Percentiles rank a stretch among this genome's conserved stretches.
Evolutionary conservation across 129 eudicot species (phyloP).

Genomic region (Saposhnikovia divaricata): DNA sequence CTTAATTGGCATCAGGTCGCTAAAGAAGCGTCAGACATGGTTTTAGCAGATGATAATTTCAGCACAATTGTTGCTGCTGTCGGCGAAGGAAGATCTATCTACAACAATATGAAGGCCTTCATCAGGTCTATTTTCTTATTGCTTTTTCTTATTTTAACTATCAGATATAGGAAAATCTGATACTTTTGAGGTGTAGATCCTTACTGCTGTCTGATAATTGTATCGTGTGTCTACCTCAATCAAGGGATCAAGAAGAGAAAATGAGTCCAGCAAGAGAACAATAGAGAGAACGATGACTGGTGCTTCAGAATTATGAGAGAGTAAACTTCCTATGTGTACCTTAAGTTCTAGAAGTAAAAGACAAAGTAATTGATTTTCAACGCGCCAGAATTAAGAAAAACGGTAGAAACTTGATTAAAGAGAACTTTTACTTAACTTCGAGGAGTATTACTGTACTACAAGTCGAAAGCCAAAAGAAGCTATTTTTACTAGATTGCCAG

Average conservation of each 20-base stretch:
- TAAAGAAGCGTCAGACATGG: slow-evolving; percentile 92
- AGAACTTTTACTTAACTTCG: not conserved
- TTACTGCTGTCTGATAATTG: not conserved
- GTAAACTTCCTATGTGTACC: not conserved
- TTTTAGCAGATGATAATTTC: slow-evolving; percentile 85
- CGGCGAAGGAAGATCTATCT: slow-evolving; percentile 84
- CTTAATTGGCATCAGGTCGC: slow-evolving; percentile 48
- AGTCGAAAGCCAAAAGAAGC: not conserved
- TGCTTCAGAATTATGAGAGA: not conserved
- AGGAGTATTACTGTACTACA: not conserved
- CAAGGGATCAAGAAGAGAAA: not conserved
- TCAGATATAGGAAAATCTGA: not conserved
- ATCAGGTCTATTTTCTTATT: slow-evolving; percentile 45
- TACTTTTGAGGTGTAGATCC: not conserved
- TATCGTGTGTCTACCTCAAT: not conserved
- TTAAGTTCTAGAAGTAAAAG: not conserved
- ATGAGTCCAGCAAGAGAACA: not conserved
- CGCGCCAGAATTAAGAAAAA: not conserved
- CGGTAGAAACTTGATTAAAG: not conserved
- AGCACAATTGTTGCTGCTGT: slow-evolving; percentile 88
- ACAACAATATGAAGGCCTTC: slow-evolving; percentile 90
- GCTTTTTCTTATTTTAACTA: not conserved
- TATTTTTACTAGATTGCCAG: not conserved
- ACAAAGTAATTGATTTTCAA: not conserved
- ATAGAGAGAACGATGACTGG: not conserved